phyloP scores from a whole-genome alignment of 2,329 filamentous ascomycete species.

The Zymoseptoria crescenta region DNA sequence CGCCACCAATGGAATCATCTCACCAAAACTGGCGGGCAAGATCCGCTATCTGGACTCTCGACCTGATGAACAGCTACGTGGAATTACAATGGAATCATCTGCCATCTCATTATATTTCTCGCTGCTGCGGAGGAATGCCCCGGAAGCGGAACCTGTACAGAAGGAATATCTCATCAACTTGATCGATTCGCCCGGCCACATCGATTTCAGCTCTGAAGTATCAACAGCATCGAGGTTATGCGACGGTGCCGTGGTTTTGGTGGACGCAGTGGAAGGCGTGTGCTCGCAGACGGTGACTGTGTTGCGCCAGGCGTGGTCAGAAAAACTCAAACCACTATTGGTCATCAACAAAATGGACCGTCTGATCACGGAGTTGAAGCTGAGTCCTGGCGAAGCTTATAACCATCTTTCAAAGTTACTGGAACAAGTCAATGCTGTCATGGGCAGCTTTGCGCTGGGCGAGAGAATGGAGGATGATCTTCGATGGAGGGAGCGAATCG shows the following conservation, averaged over 20 bases:
- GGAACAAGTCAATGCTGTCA: constrained; percentile 93
- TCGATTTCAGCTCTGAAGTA: constrained; percentile 97
- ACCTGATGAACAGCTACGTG: constrained; percentile 88
- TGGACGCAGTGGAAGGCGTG: constrained; percentile 95
- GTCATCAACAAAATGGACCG: constrained; percentile 99
- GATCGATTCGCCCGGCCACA: constrained; percentile 96
- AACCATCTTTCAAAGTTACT: constrained; percentile 80
- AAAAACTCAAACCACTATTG: constrained; percentile 87
- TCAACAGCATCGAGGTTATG: constrained; percentile 91
- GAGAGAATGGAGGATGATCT: constrained; percentile 98
- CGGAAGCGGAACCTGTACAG: constrained; percentile 46
- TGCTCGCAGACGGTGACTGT: constrained; percentile 98
- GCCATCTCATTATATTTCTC: constrained; percentile 96
- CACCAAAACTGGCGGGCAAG: constrained; percentile 92
- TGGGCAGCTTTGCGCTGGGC: constrained; percentile 95
- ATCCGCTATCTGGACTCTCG: constrained; percentile 95
- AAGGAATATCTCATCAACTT: constrained; percentile 95
- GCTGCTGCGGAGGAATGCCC: constrained; percentile 66
- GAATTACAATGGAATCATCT: constrained; percentile 99
- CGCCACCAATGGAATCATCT: constrained; percentile 98
- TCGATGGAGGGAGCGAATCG: constrained; percentile 88
- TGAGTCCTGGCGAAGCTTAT: constrained; percentile 85
- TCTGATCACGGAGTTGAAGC: constrained; percentile 85
- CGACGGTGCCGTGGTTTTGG: constrained; percentile 86
- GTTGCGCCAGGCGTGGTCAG: constrained; percentile 85